phyloP scores from a whole-genome alignment of 768 basidiomycete genomes.

The Daedaleopsis nitida region DNA sequence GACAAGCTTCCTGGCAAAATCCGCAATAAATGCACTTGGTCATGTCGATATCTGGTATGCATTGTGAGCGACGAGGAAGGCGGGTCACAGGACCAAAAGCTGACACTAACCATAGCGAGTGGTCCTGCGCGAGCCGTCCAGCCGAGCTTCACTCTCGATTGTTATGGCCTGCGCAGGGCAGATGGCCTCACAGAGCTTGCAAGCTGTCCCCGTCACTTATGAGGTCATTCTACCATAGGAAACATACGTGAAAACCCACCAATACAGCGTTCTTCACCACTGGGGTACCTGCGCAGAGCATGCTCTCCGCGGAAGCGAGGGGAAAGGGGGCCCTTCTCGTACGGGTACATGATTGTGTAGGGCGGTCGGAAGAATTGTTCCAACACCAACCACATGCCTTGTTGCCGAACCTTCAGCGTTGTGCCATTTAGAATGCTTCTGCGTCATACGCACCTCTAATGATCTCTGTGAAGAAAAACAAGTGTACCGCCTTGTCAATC shows the following conservation, averaged over 20 bases:
- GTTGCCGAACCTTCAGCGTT: constrained; percentile 13
- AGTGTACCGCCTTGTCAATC: constrained; percentile 91
- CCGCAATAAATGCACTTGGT: constrained; percentile 99
- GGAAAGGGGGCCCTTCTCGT: constrained; percentile 96
- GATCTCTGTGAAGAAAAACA: constrained; percentile 99
- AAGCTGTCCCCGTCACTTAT: constrained; percentile 56
- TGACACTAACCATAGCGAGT: constrained; percentile 83
- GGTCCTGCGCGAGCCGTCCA: constrained; percentile 94
- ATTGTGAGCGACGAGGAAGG: constrained; percentile 7
- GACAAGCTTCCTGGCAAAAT: constrained; percentile 99
- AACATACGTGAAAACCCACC: constrained; percentile 53
- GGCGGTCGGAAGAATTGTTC: constrained; percentile 93
- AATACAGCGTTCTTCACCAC: constrained; percentile 98
- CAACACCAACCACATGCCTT: constrained; percentile 97
- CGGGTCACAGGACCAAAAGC: constrained; percentile 13
- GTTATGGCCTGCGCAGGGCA: constrained; percentile 99
- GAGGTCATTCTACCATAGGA: background rate
- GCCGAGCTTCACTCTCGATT: constrained; percentile 95
- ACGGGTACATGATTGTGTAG: constrained; percentile 98
- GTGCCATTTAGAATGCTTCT: background rate
- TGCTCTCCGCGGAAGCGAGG: constrained; percentile 99
- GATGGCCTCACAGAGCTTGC: constrained; percentile 98
- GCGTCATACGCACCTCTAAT: constrained; percentile 69
- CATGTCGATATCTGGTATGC: constrained; percentile 89
- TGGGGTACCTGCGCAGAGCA: constrained; percentile 93